Evolutionary conservation across 1,284 basidiomycete species (phyloP), one percentile per base, ranked within the genome.

Genomic region (Trametes sp.): DNA sequence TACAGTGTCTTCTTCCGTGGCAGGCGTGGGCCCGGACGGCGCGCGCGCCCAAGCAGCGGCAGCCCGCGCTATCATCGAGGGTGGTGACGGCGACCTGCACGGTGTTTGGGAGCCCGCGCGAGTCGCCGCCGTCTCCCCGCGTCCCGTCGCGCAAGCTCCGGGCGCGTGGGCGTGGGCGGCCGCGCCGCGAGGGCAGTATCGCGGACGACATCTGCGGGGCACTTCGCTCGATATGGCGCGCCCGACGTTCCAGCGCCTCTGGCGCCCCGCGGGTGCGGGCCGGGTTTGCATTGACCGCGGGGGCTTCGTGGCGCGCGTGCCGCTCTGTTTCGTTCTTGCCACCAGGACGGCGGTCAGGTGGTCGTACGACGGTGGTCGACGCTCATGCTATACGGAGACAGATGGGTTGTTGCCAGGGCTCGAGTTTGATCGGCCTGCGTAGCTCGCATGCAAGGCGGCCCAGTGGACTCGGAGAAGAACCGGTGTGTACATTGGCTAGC

Each of bases 301-400:
- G 10, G n/a, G 57, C 57, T 59, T 59, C 57, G 51, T 59, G 51
- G 51, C 57, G 57, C 51, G 23, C 57, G 24, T 49, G 48, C 28
- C 45, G 16, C 24, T 46, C 48, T 29, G 1, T 29, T 28, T 23
- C 14, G 14, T 23, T 21, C 48, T 33, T 23, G 24, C 16, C 28
- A n/a, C 48, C 48, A 33, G 8, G 21, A 48, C 42, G 35, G 11
- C n/a, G 23, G 23, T 56, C 42, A 49, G n/a, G 33, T 38, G 26
- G 19, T 24, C 26, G 10, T 38, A 36, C 46, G n/a, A n/a, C n/a
- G 19, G 48, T 16, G 42, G 42, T 11, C 38, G 6, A 7, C 38
- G 38, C 16, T 16, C 38, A 8, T 41, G n/a, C n/a, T n/a, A n/a
- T n/a, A n/a, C n/a, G n/a, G n/a, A n/a, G n/a, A n/a, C n/a, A n/a